A percentile compares a stretch with the other conserved stretches of the same genome.
Evolutionary conservation across 2,329 filamentous ascomycete genomes (phyloP).

Genomic region (Fusarium beomiforme): DNA sequence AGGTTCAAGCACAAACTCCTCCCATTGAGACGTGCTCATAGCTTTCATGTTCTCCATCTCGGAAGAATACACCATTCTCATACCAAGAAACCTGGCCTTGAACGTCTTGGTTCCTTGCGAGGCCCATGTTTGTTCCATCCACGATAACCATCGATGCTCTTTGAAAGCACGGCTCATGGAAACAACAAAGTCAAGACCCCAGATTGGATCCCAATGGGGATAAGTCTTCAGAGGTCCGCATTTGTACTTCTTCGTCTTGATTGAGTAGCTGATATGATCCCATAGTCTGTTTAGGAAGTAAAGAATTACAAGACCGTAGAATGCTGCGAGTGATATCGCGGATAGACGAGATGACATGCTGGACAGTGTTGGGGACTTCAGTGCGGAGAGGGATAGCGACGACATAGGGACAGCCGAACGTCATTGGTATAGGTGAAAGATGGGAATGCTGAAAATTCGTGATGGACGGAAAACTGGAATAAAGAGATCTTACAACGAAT

Average conservation of each 20-base stretch:
- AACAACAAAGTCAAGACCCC: slow-evolving; percentile 30
- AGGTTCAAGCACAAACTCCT: slow-evolving; percentile 34
- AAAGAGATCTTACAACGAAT: neutral
- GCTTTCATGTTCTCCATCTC: slow-evolving; percentile 37
- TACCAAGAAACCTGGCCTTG: slow-evolving; percentile 33
- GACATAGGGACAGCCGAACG: neutral
- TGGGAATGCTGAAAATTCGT: too few species aligned
- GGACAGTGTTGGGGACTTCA: neutral
- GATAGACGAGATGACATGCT: slow-evolving; percentile 3
- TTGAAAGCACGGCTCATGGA: slow-evolving; percentile 29
- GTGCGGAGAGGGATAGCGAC: neutral
- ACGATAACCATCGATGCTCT: slow-evolving; percentile 29
- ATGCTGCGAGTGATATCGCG: neutral
- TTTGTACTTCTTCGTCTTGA: slow-evolving; percentile 8
- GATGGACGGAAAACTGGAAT: neutral
- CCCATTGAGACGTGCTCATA: slow-evolving; percentile 35
- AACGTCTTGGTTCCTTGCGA: slow-evolving; percentile 25
- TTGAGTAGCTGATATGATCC: slow-evolving; percentile 7
- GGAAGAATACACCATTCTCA: slow-evolving; percentile 32
- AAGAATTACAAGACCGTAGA: neutral
- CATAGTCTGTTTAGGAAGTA: slow-evolving; percentile 2
- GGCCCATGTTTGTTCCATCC: slow-evolving; percentile 25
- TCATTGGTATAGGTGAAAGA: neutral
- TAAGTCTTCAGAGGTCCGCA: neutral
- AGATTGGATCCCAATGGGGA: slow-evolving; percentile 4